A percentile compares a stretch with the other conserved stretches of the same genome.
These are phyloP conservation scores for Lasiodiplodia sp. DNA, from an alignment of 2,329 filamentous ascomycete species.

Conservation along the genomic window DNA sequence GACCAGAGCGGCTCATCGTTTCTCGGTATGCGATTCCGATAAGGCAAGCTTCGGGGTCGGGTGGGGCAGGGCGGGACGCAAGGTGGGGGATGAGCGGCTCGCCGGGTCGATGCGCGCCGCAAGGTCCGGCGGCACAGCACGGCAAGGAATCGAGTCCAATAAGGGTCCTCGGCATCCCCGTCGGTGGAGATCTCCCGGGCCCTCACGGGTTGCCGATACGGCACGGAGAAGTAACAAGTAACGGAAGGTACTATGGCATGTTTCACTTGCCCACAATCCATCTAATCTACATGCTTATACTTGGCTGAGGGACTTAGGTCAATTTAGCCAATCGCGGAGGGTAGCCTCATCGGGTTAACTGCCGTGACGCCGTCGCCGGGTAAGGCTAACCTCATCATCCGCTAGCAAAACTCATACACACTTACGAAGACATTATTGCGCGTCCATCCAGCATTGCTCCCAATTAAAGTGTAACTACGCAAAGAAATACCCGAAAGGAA, in stretches of 20 bases:
- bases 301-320: background rate
- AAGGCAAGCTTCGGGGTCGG: background rate
- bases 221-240: background rate
- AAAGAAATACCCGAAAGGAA: background rate
- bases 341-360: background rate
- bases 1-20: background rate
- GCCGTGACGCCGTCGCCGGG: background rate
- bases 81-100: constrained; percentile 1
- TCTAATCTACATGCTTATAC: background rate
- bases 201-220: background rate
- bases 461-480: background rate
- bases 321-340: background rate
- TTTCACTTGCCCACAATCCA: background rate
- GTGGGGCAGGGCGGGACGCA: constrained; percentile 6
- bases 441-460: background rate
- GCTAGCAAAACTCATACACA: background rate
- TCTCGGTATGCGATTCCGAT: background rate
- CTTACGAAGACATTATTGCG: background rate
- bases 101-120: constrained; percentile 4
- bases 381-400: background rate
- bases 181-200: background rate
- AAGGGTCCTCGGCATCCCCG: background rate
- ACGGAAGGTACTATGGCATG: background rate
- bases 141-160: background rate
- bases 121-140: constrained; percentile 2